Evolutionary conservation across 1,139 yeast species (phyloP), one percentile per base, ranked within the genome.

Genomic region (Zygoascus hellenicus): DNA sequence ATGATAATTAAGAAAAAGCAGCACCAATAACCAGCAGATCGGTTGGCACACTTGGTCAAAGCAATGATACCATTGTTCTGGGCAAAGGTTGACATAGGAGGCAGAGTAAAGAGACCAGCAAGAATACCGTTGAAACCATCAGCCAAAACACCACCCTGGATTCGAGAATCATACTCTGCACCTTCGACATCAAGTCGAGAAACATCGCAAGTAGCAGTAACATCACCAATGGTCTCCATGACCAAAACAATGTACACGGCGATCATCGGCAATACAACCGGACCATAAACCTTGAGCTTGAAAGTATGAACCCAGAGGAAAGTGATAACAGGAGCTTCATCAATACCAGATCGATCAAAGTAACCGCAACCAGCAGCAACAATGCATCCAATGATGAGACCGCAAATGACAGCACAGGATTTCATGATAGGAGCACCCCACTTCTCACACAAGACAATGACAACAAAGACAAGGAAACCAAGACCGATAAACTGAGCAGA

Each of bases 381-480:
- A 53, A 88, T 85, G 70, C 96, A 87, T 35, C 96, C 96, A 39
- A 87, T 80, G 45, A 88, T 68, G 52, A 88, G 72, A 43, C 96
- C 96, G 38, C 82, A 68, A 55, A 88, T 84, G 43, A 88, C 95
- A 0, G 96, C 92, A 73, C 95, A 86, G 7, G 95, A 84, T 64
- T 84, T 86, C 94, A 88, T 84, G 57, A 88, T 83, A 49, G 96
- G 96, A n/a, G 96, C 79, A 29, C 97, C 97, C 75, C 85, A 88
- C 61, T 80, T 80, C 65, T 89, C 96, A 55, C 84, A 77, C 33
- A 86, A 52, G 48, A 88, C 74, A 58, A 89, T 87, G 9, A 87
- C 70, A 29, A 80, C 72, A 59, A 78, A 85, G 10, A 88, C 96
- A 35, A 83, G 69, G 72, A 89, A 87, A 2, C 96, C 96, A 28